Base-by-base conservation (phyloP, 2,329 filamentous ascomycete species). In the Cadophora gregata region DNA sequence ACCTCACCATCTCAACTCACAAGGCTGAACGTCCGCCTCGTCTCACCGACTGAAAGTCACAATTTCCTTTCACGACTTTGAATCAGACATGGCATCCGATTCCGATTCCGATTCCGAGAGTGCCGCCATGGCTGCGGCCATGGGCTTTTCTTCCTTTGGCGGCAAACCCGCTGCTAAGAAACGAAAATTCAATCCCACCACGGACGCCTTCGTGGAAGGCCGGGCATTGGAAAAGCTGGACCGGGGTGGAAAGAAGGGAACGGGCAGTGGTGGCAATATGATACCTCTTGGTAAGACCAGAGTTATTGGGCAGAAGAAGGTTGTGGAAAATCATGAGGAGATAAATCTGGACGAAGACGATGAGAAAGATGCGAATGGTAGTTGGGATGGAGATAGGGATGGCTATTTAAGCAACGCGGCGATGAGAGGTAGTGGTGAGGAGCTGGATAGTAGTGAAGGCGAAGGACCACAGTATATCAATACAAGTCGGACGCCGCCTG, bases 91-190 rank as follows among this genome's bases (percentile, higher is more conserved):
- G 68, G 60, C 66, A 29, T 64, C 60, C 48, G 56, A 65, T 21
- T 59, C 36, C 6, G 53, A 59, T 9, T 56, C 59, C 33, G 69
- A 69, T 8, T 61, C 55, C 25, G 71, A 73, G 45, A 66, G 68
- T 27, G 67, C 66, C 7, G 70, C 68, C 12, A 72, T 74, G 71
- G 82, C 85, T 59, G 85, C 86, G 50, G 84, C 86, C 56, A 90
- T 93, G 88, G 91, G 91, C 69, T 93, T 93, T 78, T 85, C 88
- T 9, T 84, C 86, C 65, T 94, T 94, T 75, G 90, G 90, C 71
- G 78, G 85, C 71, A 76, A 80, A 62, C 80, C 78, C 3, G 80
- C 84, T 1, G 53, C 82, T 51, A 92, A 91, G 77, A 91, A 90
- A 77, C 85, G 90, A 68, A 89, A 89, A 74, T 90, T 87, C 78